Base-by-base conservation (phyloP, 352 stramenopile species). In the Thalassiosira mediterranea region DNA sequence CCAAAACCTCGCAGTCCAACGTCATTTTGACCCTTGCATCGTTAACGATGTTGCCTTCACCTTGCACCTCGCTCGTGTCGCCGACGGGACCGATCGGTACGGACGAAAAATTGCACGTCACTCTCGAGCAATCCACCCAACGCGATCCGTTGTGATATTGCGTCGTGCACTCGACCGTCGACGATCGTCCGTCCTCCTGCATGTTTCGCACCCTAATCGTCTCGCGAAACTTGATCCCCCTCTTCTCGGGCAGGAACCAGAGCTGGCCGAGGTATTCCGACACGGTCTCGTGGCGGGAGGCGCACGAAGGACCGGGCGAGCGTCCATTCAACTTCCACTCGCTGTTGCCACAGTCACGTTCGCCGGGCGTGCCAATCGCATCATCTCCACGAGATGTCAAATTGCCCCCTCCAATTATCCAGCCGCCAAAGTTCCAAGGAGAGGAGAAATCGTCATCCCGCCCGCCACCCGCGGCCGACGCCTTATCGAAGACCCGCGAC, bases 91-190 rank as follows among this genome's bases (percentile, higher is more conserved):
- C 21, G 25, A 44, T 17, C 26, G 60, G 57, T n/a, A 52, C 19
- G 3, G 66, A 76, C 46, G 25, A 25, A 53, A 79, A 68, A 11
- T 71, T 31, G 47, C 69, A 79, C 40, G 67, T 44, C 29, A 79
- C 54, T 49, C 42, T 79, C 7, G 60, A 72, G 38, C 69, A 72
- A 37, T 64, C 56, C 1, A 72, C 26, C 69, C 69, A 79, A 21
- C 47, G 11, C 3, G 26, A 44, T 53, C 60, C 69, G 62, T 68
- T 68, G 23, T 72, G 29, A 63, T 79, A 79, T 38, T 79, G 49
- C 2, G 69, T 72, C 28, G 54, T 32, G 32, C 69, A 79, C 59
- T 79, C 69, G 2, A 79, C 69, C 1, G 60, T 79, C 4, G 59
- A 67, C 23, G 52, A 63, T 40, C 11, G 29, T 44, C 60, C 60